Base-by-base conservation (phyloP, 352 stramenopile species). In the Phytophthora syringae region DNA sequence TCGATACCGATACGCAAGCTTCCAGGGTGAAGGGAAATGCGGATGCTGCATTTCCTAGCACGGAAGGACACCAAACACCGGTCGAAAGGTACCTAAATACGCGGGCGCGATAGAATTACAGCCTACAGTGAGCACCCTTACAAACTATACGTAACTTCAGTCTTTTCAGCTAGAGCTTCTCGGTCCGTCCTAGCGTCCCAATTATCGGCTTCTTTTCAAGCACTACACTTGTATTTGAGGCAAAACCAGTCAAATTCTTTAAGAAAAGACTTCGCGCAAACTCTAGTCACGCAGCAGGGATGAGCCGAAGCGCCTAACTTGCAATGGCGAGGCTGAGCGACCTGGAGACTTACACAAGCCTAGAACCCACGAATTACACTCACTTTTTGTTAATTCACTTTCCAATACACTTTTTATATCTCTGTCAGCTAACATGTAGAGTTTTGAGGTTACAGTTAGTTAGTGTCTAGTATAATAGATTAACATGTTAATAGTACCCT, bases 1-100 rank as follows among this genome's bases (percentile, higher is more conserved):
- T 1, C 34, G 11, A 40, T 18, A 13, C 34, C 7, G 10, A 11
- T 10, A 10, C 16, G 18, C 11, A 1, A 6, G 6, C 1, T 7
- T 45, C 39, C n/a, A 45, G 25, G 7, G 44, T 20, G 1, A 18
- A 34, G 4, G 27, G 45, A 24, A 11, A 52, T 36, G 45, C 45
- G 45, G 20, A 20, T 52, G 40, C 53, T 61, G 18, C 40, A 42
- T 49, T 27, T 52, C 30, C 25, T 6, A 27, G 49, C 53, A 61
- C 40, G 40, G 20, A 61, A 61, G 40, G n/a, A n/a, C n/a, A n/a
- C n/a, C 53, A 36, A 52, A 43, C 53, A 52, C 53, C 21, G 6
- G 53, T 44, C 53, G 11, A 52, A 61, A 44, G 53, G 39, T 52
- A 44, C 53, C 39, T 61, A 10, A 52, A 61, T 44, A 61, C 42